Conservation (phyloP, 306 rosid genomes). For the Cicer arietinum region DNA sequence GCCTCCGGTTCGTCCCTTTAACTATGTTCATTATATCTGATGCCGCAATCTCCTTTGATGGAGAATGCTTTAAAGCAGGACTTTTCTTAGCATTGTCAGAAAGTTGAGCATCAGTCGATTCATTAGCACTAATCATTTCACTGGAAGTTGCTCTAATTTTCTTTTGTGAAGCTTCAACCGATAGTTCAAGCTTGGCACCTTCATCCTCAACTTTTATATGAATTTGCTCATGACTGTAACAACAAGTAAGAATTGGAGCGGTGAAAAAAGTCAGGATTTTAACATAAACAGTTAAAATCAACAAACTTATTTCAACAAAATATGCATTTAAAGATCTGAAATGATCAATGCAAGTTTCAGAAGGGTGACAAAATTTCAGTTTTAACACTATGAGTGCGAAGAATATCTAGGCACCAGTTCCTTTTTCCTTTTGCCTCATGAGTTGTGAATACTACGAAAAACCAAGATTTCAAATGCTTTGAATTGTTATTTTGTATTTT, state of each 20-base stretch:
- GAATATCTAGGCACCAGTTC: constrained; percentile 32
- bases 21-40: constrained; percentile 80
- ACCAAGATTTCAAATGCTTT: constrained; percentile 17
- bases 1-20: constrained; percentile 61
- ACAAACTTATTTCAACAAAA: constrained; percentile 38
- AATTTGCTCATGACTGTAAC: constrained; percentile 57
- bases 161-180: constrained; percentile 52
- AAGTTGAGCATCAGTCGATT: constrained; percentile 39
- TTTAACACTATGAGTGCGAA: constrained; percentile 18
- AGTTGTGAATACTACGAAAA: constrained; percentile 13
- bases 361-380: constrained; percentile 24
- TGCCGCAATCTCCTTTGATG: constrained; percentile 46
- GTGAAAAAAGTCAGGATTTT: constrained; percentile 35
- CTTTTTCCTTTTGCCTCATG: constrained; percentile 28
- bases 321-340: constrained; percentile 10
- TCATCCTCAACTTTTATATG: constrained; percentile 51
- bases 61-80: constrained; percentile 48
- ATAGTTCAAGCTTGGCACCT: constrained; percentile 56
- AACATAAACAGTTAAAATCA: constrained; percentile 31
- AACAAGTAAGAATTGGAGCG: constrained; percentile 40
- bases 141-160: constrained; percentile 58
- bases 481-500: constrained; percentile 31
- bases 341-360: constrained; percentile 6
- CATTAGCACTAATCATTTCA: constrained; percentile 44
- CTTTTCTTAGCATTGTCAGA: constrained; percentile 48